A percentile compares a stretch with the other conserved stretches of the same genome.
Conservation (phyloP, 345 rosid genomes). For the Cardiospermum halicacabum region DNA sequence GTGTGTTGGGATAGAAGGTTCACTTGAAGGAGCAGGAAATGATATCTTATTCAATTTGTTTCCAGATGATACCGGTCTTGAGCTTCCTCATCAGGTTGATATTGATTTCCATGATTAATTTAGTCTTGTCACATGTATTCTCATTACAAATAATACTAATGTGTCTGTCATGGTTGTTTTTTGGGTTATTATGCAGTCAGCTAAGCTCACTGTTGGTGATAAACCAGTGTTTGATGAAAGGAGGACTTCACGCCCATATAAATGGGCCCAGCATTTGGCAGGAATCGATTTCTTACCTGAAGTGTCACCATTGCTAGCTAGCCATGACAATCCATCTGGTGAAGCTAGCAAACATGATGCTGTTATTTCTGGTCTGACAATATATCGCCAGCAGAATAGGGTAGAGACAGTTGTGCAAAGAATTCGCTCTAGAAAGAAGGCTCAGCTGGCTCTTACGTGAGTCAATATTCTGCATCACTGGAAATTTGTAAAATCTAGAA, state of each 20-base stretch:
- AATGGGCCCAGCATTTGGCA: slow-evolving; percentile 93
- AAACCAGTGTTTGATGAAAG: slow-evolving; percentile 46
- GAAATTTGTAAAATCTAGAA: slow-evolving; percentile 27
- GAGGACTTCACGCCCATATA: slow-evolving; percentile 73
- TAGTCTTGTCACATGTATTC: not conserved
- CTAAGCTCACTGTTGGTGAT: slow-evolving; percentile 66
- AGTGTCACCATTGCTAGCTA: slow-evolving; percentile 58
- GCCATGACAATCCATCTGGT: slow-evolving; percentile 35
- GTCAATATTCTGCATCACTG: slow-evolving; percentile 49
- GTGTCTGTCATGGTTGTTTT: slow-evolving; percentile 20
- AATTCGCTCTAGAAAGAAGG: slow-evolving; percentile 61
- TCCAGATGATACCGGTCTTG: slow-evolving; percentile 75
- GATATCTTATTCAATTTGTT: slow-evolving; percentile 68
- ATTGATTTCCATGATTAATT: not conserved
- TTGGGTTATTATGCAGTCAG: slow-evolving; percentile 51
- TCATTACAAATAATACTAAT: slow-evolving; percentile 4
- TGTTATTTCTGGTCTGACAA: slow-evolving; percentile 47
- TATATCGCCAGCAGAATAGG: slow-evolving; percentile 65
- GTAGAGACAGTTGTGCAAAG: slow-evolving; percentile 71
- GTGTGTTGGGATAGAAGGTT: slow-evolving; percentile 63
- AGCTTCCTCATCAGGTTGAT: slow-evolving; percentile 83
- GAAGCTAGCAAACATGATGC: slow-evolving; percentile 48
- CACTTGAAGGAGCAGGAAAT: slow-evolving; percentile 46
- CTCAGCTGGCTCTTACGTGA: slow-evolving; percentile 75
- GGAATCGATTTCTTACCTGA: slow-evolving; percentile 94